Conservation (phyloP, 345 rosid genomes). For the Euphorbia tirucalli region DNA sequence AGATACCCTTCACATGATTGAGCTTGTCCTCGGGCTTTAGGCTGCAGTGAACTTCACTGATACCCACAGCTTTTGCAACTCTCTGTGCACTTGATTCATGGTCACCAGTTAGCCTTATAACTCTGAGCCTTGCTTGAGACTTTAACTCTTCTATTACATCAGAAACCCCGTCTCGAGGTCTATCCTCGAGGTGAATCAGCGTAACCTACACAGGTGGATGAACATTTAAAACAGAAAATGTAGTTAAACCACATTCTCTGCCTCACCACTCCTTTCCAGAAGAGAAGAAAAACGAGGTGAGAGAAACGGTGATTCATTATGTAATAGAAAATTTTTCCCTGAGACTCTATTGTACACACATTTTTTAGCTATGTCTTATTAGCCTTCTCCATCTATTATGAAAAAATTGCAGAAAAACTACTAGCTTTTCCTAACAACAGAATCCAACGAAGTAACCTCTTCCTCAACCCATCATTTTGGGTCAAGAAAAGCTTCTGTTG, state of each 20-base stretch:
- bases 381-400: background rate
- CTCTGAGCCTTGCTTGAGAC: conserved; percentile 56
- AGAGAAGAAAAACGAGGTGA: background rate
- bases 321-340: no score
- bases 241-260: background rate
- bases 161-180: conserved; percentile 78
- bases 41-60: conserved; percentile 71
- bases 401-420: background rate
- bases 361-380: no score
- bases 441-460: background rate
- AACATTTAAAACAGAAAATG: background rate
- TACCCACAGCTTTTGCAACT: conserved; percentile 88
- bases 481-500: background rate
- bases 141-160: conserved; percentile 66
- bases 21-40: conserved; percentile 95
- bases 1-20: conserved; percentile 64
- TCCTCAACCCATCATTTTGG: background rate
- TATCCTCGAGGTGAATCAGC: conserved; percentile 94
- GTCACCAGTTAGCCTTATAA: conserved; percentile 95
- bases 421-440: background rate
- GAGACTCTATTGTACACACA: no score
- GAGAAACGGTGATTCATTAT: background rate
- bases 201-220: conserved; percentile 52
- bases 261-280: background rate
- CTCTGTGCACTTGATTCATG: conserved; percentile 92